Conservation (phyloP, 2,329 filamentous ascomycete genomes). For the Clarireedia hainanense region DNA sequence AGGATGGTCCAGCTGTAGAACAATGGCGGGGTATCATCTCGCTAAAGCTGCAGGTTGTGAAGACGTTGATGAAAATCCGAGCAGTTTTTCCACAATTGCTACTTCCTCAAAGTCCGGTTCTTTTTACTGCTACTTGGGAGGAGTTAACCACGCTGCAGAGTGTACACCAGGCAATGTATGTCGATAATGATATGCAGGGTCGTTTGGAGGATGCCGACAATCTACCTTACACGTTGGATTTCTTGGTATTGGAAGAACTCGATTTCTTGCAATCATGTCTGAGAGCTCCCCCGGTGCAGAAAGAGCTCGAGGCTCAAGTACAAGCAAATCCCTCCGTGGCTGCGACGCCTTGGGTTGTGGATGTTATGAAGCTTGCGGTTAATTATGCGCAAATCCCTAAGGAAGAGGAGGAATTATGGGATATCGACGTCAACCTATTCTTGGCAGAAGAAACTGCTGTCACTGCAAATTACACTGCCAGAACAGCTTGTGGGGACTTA, state of each 20-base stretch:
- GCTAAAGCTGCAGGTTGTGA: constrained; percentile 89
- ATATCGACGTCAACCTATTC: constrained; percentile 92
- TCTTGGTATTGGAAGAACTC: constrained; percentile 85
- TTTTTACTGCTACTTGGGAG: constrained; percentile 85
- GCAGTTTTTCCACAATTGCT: constrained; percentile 75
- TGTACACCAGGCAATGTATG: constrained; percentile 75
- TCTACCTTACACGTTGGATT: constrained; percentile 91
- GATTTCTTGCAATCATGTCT: constrained; percentile 92
- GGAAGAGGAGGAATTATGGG: constrained; percentile 93
- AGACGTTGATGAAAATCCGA: constrained; percentile 85
- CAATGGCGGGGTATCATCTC: constrained; percentile 75
- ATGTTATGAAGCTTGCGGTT: constrained; percentile 79
- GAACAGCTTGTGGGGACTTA: constrained; percentile 86
- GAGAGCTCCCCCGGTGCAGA: constrained; percentile 77
- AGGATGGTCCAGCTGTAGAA: constrained; percentile 51
- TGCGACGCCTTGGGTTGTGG: constrained; percentile 71
- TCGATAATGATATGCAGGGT: constrained; percentile 77
- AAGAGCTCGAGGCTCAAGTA: constrained; percentile 78
- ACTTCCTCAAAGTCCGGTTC: constrained; percentile 69
- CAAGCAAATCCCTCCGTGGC: constrained; percentile 49
- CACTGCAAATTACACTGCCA: constrained; percentile 90
- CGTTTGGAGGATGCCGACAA: constrained; percentile 83
- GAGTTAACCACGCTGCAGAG: constrained; percentile 69
- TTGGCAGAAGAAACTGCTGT: constrained; percentile 91
- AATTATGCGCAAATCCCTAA: constrained; percentile 83